Percentiles rank a stretch among this genome's conserved stretches.
phyloP scores from a whole-genome alignment of 179 eudicot species.

The Sideroxylon spinosum region DNA sequence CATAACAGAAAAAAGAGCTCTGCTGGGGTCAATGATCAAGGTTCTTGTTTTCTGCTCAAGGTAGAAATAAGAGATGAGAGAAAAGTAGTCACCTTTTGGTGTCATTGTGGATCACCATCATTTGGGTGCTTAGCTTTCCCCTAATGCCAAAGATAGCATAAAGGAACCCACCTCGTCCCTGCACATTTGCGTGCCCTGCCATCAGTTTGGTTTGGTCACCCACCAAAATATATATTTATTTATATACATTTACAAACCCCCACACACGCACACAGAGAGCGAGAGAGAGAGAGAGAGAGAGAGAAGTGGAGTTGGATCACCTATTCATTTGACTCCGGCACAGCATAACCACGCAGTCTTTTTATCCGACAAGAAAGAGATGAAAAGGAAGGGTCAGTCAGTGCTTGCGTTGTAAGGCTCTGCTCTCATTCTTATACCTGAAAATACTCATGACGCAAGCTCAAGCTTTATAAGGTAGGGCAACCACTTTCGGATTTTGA shows the following conservation, averaged over 20 bases:
- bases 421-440: neutral
- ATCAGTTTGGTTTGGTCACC: neutral
- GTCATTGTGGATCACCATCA: neutral
- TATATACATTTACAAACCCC: too few relatives aligned
- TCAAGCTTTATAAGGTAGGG: neutral
- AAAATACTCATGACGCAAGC: neutral
- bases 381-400: neutral
- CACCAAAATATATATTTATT: neutral
- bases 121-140: slow-evolving; percentile 8
- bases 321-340: slow-evolving; percentile 8
- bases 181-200: neutral
- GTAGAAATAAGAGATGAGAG: neutral
- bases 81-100: neutral
- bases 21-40: neutral
- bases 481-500: neutral
- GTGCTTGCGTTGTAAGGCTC: slow-evolving; percentile 9
- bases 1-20: neutral
- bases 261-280: too few relatives aligned
- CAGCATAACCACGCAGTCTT: slow-evolving; percentile 1
- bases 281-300: neutral
- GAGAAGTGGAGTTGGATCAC: neutral
- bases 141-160: neutral
- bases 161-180: slow-evolving; percentile 1
- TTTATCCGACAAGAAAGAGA: neutral
- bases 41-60: neutral